Evolutionary conservation across 2,329 filamentous ascomycete genomes (phyloP), one percentile per base, ranked within the genome.

Genomic region (Pseudopithomyces maydicus): DNA sequence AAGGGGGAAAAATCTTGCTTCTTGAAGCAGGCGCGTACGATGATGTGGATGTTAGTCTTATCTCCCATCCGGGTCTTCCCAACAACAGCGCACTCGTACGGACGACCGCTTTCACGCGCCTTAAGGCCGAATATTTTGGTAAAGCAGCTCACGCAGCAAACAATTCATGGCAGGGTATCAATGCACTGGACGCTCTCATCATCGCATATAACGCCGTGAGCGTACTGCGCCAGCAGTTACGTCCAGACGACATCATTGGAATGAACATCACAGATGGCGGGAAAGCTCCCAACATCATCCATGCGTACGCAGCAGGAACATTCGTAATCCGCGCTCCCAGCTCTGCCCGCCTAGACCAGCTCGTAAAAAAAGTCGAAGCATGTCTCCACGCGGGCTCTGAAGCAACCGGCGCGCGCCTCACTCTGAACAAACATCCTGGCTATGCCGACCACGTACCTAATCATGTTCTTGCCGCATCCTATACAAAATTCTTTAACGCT

Each of bases 401-500:
- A n/a, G 79, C 79, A 14, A 82, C 84, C 0, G 84, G 84, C 0
- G 84, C 84, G 0, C 76, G 61, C 6, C 68, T 85, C 0, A 74
- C 79, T 54, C 71, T 82, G 23, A 80, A 78, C 4, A 67, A 68
- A 1, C 71, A 72, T 3, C 74, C 76, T 50, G 75, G 76, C 1
- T 87, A 87, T 64, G 78, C 79, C 14, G 81, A 87, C 66, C 82
- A 85, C 62, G 78, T 85, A 3, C 84, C 84, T 0, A 86, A 85
- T 62, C 73, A 74, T 6, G 72, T 80, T 14, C 72, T 87, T 14
- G 84, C 68, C 32, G 59, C 23, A 53, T 69, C 47, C 70, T 78
- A 70, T 67, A 72, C 58, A 20, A 57, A 48, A 57, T 76, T 47
- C 49, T 69, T 64, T 61, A 69, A 65, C 23, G 38, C 41, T 4